phyloP scores from a whole-genome alignment of 139 green algal genomes.

The Pseudopediastrum boryanum region DNA sequence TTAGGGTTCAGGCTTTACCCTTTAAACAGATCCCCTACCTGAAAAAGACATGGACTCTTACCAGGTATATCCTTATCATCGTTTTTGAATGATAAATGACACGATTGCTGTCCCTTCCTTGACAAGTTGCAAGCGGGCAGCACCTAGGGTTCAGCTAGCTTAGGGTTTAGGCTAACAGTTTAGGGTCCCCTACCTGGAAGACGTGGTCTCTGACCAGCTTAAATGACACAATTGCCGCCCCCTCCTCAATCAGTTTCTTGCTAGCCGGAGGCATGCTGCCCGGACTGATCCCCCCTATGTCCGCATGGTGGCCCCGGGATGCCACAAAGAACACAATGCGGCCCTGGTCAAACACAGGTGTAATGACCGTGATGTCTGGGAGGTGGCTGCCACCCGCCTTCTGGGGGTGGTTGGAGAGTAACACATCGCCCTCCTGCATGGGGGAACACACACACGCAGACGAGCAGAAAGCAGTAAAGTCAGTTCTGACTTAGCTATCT shows the following conservation, averaged over 20 bases:
- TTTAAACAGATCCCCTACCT: no score
- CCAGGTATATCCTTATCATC: no score
- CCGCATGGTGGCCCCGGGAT: conserved; percentile 39
- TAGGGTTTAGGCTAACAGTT: no score
- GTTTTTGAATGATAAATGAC: no score
- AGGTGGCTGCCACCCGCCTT: conserved; percentile 93
- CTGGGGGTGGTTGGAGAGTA: conserved; percentile 95
- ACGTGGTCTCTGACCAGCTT: conserved; percentile 83
- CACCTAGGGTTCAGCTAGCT: no score
- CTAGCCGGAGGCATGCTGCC: conserved; percentile 94
- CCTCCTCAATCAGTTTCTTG: conserved; percentile 87
- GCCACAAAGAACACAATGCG: conserved; percentile 96
- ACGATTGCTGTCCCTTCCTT: no score
- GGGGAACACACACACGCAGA: no score
- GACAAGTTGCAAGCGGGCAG: no score
- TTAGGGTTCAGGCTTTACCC: no score
- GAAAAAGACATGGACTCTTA: no score
- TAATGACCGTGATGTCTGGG: conserved; percentile 99
- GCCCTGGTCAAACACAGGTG: conserved; percentile 82
- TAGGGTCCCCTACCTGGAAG: conserved; percentile 74
- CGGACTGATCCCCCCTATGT: conserved; percentile 93
- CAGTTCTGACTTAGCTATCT: no score
- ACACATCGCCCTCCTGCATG: conserved; percentile 83
- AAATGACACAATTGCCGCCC: conserved; percentile 91
- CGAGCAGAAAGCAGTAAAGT: no score